These are phyloP conservation scores for Quercus glauca DNA, from an alignment of 306 rosid genomes.

Conservation along the genomic window DNA sequence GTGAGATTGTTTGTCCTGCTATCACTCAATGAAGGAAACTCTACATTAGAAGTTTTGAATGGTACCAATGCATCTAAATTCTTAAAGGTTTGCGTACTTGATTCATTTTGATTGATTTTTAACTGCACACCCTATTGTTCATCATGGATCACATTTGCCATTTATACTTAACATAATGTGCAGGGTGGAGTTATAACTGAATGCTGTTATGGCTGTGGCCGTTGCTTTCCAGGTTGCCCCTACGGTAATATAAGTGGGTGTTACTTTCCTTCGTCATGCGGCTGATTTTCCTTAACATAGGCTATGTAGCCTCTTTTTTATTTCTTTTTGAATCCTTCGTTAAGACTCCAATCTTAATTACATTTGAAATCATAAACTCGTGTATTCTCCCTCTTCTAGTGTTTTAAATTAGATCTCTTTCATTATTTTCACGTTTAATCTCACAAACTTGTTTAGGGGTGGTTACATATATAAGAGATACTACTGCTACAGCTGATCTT, in stretches of 20 bases:
- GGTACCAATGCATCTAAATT: slow-evolving; percentile 22
- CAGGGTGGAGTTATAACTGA: slow-evolving; percentile 89
- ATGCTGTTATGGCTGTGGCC: slow-evolving; percentile 93
- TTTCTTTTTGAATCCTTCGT: background rate
- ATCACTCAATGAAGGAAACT: slow-evolving; percentile 35
- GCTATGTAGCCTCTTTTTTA: background rate
- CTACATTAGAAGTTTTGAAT: slow-evolving; percentile 24
- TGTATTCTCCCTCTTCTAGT: slow-evolving; percentile 4
- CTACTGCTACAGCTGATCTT: slow-evolving; percentile 54
- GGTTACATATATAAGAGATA: slow-evolving; percentile 70
- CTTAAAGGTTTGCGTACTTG: slow-evolving; percentile 28
- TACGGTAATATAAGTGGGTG: slow-evolving; percentile 75
- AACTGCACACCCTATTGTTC: background rate
- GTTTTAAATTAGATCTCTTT: slow-evolving; percentile 3
- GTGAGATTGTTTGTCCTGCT: slow-evolving; percentile 83
- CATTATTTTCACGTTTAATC: background rate
- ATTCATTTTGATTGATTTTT: background rate
- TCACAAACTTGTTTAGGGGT: slow-evolving; percentile 41
- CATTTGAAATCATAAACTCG: slow-evolving; percentile 7
- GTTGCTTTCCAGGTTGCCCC: slow-evolving; percentile 92
- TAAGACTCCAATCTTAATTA: background rate
- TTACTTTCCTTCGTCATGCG: background rate
- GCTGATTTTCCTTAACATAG: background rate
- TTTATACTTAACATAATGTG: slow-evolving; percentile 5
- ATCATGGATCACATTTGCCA: background rate